These are phyloP conservation scores for Penicillium sp. DNA, from an alignment of 2,329 filamentous ascomycete species.

Conservation along the genomic window DNA sequence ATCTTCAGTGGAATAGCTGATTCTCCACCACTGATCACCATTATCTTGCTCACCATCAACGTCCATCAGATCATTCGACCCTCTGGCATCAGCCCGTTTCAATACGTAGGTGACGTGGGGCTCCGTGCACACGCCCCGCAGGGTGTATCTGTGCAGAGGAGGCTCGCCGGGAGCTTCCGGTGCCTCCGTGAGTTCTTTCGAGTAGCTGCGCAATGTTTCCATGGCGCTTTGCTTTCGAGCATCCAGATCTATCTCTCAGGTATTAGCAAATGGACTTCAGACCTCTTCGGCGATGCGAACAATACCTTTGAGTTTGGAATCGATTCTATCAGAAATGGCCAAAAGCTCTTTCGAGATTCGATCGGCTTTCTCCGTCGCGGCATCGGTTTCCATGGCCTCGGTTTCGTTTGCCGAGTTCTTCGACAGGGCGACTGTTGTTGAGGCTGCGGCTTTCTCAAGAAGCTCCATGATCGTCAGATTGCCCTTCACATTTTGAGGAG, in stretches of 20 bases:
- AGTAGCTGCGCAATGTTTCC: constrained; percentile 47
- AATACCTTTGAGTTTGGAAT: constrained; percentile 45
- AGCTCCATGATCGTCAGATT: constrained; percentile 32
- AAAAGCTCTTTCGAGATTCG: constrained; percentile 39
- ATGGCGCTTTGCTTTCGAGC: constrained; percentile 44
- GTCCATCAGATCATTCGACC: constrained; percentile 33
- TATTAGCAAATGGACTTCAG: constrained; percentile 5
- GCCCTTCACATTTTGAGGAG: constrained; percentile 20
- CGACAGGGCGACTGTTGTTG: constrained; percentile 30
- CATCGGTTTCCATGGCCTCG: constrained; percentile 20
- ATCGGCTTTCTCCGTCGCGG: constrained; percentile 26
- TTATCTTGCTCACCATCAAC: constrained; percentile 27
- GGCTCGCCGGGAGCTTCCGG: constrained; percentile 43
- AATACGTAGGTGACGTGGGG: constrained; percentile 61
- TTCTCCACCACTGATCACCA: constrained; percentile 59
- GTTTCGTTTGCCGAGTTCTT: constrained; percentile 23
- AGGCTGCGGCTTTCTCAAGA: constrained; percentile 40
- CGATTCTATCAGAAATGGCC: constrained; percentile 41
- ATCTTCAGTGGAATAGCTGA: constrained; percentile 52
- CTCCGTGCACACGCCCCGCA: constrained; percentile 61
- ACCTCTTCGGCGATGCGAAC: not conserved
- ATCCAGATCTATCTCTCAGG: constrained; percentile 43
- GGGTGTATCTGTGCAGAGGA: constrained; percentile 54
- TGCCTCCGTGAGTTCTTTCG: constrained; percentile 50
- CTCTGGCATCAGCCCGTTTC: constrained; percentile 34